Evolutionary conservation across 1,139 yeast species (phyloP).

Genomic region (Pichia sp.): DNA sequence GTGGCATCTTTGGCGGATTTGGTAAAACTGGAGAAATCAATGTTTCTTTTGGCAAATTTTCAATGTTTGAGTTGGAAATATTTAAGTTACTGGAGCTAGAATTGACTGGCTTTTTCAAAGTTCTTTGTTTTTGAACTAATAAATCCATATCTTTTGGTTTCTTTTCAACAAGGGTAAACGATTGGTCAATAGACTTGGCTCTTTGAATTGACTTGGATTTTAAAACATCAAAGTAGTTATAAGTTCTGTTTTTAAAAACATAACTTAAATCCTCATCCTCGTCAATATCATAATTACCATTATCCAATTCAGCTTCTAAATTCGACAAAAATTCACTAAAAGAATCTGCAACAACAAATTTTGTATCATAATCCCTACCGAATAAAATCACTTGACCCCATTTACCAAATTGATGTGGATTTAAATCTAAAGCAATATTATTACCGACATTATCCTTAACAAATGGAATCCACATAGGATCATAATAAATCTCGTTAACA

Average conservation of each 20-base stretch:
- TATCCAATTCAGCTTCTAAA: slow-evolving; percentile 43
- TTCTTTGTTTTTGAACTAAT: neutral
- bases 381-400: slow-evolving; percentile 58
- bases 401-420: slow-evolving; percentile 52
- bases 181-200: slow-evolving; percentile 11
- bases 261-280: slow-evolving; percentile 41
- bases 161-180: slow-evolving; percentile 6
- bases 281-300: slow-evolving; percentile 45
- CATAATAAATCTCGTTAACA: slow-evolving; percentile 46
- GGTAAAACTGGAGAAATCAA: slow-evolving; percentile 21
- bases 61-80: neutral
- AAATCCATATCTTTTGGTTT: slow-evolving; percentile 11
- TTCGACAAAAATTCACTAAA: slow-evolving; percentile 48
- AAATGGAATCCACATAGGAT: slow-evolving; percentile 55
- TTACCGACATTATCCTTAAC: slow-evolving; percentile 53
- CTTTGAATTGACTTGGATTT: slow-evolving; percentile 28
- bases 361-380: slow-evolving; percentile 59
- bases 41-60: slow-evolving; percentile 23
- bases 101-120: neutral
- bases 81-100: neutral
- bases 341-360: slow-evolving; percentile 46
- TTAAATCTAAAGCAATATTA: slow-evolving; percentile 52
- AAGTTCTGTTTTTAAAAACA: slow-evolving; percentile 39
- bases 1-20: neutral
- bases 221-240: slow-evolving; percentile 44